Evolutionary conservation across 2,329 filamentous ascomycete genomes (phyloP).

Genomic region (Orbilia quercus): DNA sequence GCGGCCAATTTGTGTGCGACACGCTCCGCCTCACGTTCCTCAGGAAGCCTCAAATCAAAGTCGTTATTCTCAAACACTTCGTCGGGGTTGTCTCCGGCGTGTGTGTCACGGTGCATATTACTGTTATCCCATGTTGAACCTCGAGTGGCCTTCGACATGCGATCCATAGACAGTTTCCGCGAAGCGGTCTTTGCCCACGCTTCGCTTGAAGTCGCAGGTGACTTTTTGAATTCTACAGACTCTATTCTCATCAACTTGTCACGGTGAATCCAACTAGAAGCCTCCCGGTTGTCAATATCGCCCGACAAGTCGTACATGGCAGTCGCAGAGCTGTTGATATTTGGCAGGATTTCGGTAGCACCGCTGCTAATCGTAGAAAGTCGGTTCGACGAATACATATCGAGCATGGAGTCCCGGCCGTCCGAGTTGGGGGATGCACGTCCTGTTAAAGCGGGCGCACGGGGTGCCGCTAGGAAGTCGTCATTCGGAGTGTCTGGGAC

Average conservation of each 20-base stretch:
- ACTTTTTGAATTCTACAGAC: conserved; percentile 52
- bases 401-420: conserved; percentile 59
- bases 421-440: conserved; percentile 33
- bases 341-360: conserved; percentile 56
- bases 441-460: conserved; percentile 30
- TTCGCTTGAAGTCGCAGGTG: conserved; percentile 66
- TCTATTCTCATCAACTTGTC: conserved; percentile 59
- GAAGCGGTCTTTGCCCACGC: conserved; percentile 64
- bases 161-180: conserved; percentile 59
- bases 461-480: conserved; percentile 33
- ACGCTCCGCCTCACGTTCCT: conserved; percentile 76
- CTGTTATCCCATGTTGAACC: conserved; percentile 57
- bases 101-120: conserved; percentile 20
- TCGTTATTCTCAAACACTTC: conserved; percentile 64
- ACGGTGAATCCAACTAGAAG: conserved; percentile 60
- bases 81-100: conserved; percentile 63
- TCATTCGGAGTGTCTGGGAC: conserved; percentile 24
- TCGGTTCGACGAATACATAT: conserved; percentile 58
- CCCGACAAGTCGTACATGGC: conserved; percentile 56
- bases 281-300: conserved; percentile 58
- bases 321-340: conserved; percentile 56
- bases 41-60: conserved; percentile 80
- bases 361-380: conserved; percentile 59
- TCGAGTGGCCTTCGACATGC: conserved; percentile 61
- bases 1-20: conserved; percentile 68